Percentiles rank a stretch among this genome's conserved stretches.
These are phyloP conservation scores for Silene coronaria DNA, from an alignment of 179 eudicot species.

Conservation along the genomic window DNA sequence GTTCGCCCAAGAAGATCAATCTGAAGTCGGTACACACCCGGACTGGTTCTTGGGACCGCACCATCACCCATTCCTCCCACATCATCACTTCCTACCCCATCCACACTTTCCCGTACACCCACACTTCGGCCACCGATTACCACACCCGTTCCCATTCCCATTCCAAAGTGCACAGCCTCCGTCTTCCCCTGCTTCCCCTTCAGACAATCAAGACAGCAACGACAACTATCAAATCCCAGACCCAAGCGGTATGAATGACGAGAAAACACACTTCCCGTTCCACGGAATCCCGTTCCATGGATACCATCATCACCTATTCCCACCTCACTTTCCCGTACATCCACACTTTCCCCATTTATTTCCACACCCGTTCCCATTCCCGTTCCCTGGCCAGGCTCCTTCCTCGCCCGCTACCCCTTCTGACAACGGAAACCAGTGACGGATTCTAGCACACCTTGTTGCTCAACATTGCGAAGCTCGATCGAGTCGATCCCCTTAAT, in stretches of 20 bases:
- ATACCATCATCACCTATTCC: neutral
- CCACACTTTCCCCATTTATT: neutral
- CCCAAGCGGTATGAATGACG: neutral
- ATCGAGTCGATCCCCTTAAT: no score
- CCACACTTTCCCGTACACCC: neutral
- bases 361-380: neutral
- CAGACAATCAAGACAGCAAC: neutral
- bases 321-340: neutral
- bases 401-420: neutral
- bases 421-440: no score
- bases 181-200: neutral
- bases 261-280: neutral
- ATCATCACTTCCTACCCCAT: no score
- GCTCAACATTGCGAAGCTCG: no score
- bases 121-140: neutral
- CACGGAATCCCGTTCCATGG: neutral
- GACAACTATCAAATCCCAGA: no score
- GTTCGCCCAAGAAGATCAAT: conserved; percentile 7
- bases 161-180: conserved; percentile 12
- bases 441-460: no score
- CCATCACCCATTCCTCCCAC: neutral
- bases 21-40: neutral
- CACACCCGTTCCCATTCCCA: neutral
- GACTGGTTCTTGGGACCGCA: neutral
- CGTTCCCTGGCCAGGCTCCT: neutral